Conservation (phyloP, 352 stramenopile genomes). For the Plasmopara viticola region DNA sequence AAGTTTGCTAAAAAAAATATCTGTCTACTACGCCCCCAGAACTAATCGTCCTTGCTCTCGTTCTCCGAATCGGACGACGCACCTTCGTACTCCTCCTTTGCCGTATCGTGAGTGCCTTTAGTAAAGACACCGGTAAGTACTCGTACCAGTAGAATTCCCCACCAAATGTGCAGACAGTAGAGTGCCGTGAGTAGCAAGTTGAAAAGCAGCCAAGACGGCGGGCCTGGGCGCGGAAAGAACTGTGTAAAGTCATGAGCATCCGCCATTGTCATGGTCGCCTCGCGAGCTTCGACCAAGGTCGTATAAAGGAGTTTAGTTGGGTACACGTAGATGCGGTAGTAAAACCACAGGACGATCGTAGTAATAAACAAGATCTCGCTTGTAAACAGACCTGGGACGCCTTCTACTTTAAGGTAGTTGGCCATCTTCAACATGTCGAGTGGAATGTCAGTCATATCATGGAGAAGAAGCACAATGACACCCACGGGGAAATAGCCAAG, state of each 20-base stretch:
- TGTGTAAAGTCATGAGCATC: slow-evolving; percentile 66
- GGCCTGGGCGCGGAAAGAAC: slow-evolving; percentile 57
- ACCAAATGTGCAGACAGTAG: slow-evolving; percentile 83
- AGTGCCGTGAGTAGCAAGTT: slow-evolving; percentile 70
- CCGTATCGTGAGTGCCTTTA: slow-evolving; percentile 68
- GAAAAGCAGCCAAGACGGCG: slow-evolving; percentile 78
- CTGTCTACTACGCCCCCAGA: not conserved
- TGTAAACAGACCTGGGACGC: slow-evolving; percentile 53
- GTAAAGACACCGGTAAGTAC: slow-evolving; percentile 60
- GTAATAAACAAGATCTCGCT: slow-evolving; percentile 71
- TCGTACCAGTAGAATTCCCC: slow-evolving; percentile 66
- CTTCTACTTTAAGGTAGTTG: slow-evolving; percentile 88
- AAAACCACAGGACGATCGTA: slow-evolving; percentile 65
- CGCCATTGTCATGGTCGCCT: slow-evolving; percentile 65
- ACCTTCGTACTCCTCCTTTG: slow-evolving; percentile 84
- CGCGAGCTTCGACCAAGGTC: slow-evolving; percentile 62
- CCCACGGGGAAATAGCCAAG: slow-evolving; percentile 79
- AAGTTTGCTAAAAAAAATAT: not conserved
- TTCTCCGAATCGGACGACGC: slow-evolving; percentile 74
- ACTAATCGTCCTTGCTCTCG: slow-evolving; percentile 59
- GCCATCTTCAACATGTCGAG: slow-evolving; percentile 87
- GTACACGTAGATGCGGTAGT: slow-evolving; percentile 85
- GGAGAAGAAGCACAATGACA: slow-evolving; percentile 76
- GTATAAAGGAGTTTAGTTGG: slow-evolving; percentile 76
- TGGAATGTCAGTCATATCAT: slow-evolving; percentile 85